phyloP scores from a whole-genome alignment of 768 basidiomycete species.

The Mycena albidolilacea region DNA sequence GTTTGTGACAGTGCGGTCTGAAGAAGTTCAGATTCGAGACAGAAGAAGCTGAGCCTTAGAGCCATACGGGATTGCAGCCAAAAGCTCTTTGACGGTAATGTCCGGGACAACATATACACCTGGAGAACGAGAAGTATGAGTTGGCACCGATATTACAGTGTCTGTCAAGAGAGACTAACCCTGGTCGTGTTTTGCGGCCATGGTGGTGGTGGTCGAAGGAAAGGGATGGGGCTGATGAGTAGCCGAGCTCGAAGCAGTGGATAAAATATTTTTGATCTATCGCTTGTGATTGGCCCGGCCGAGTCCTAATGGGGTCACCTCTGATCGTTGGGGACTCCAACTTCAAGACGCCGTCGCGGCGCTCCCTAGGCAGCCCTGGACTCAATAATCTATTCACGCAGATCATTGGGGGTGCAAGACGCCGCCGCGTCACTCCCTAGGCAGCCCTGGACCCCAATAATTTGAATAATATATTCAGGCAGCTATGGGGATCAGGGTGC shows the following conservation, averaged over 20 bases:
- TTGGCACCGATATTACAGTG: too few relatives aligned
- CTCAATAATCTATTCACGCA: too few relatives aligned
- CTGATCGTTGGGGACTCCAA: background rate
- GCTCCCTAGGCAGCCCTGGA: too few relatives aligned
- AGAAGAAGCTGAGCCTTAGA: background rate
- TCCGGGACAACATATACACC: constrained; percentile 79
- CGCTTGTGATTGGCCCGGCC: constrained; percentile 6
- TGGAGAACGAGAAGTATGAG: too few relatives aligned
- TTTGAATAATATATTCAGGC: too few relatives aligned
- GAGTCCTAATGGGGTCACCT: background rate
- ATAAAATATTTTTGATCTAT: background rate
- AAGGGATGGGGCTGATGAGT: background rate
- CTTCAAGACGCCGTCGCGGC: too few relatives aligned
- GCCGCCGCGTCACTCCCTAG: too few relatives aligned
- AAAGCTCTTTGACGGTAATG: constrained; percentile 89
- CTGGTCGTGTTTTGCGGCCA: constrained; percentile 58
- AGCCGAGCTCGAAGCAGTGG: background rate
- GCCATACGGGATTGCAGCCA: constrained; percentile 86
- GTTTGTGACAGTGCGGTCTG: constrained; percentile 91
- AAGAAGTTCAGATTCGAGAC: constrained; percentile 7
- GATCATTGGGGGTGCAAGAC: too few relatives aligned
- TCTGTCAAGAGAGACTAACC: constrained; percentile 29
- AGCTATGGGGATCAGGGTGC: too few relatives aligned
- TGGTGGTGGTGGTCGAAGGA: constrained; percentile 26
- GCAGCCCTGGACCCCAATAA: background rate